These are phyloP conservation scores for Rhodamnia rubescens DNA, from an alignment of 345 rosid genomes.

Conservation along the genomic window DNA sequence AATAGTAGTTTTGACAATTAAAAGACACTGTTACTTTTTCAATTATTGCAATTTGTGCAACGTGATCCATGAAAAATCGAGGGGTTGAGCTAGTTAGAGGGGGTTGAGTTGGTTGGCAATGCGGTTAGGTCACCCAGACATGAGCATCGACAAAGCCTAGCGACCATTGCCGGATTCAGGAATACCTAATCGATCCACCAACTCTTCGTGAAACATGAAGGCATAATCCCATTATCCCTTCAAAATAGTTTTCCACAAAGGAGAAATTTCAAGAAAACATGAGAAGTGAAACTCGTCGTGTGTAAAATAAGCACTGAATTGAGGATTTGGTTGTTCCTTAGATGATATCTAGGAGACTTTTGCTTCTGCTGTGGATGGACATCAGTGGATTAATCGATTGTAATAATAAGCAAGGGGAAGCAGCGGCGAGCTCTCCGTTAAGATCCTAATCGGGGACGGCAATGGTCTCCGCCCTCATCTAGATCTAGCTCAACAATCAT, in stretches of 20 bases:
- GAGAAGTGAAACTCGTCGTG: not conserved
- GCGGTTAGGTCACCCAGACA: not conserved
- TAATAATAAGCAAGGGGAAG: not conserved
- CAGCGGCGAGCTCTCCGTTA: not conserved
- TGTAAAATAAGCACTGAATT: not conserved
- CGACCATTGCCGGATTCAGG: not conserved
- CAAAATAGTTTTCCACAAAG: not conserved
- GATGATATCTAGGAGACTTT: not conserved
- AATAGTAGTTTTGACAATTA: not conserved
- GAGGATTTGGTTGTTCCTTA: not conserved
- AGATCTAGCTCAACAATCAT: not conserved
- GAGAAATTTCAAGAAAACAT: not conserved
- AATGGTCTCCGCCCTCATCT: not conserved
- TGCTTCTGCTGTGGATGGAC: not conserved
- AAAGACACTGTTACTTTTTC: too few species aligned
- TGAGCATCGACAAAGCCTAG: not conserved
- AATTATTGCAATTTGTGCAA: too few species aligned
- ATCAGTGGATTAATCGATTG: not conserved
- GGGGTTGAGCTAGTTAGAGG: not conserved
- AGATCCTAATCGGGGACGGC: not conserved
- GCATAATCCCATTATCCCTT: not conserved
- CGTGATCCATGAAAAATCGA: not conserved
- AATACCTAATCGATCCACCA: not conserved
- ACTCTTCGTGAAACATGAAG: not conserved
- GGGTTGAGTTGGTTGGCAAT: not conserved